phyloP scores from a whole-genome alignment of 192 early-diverging fungal genomes.

The Jimgerdemannia flammicorona region DNA sequence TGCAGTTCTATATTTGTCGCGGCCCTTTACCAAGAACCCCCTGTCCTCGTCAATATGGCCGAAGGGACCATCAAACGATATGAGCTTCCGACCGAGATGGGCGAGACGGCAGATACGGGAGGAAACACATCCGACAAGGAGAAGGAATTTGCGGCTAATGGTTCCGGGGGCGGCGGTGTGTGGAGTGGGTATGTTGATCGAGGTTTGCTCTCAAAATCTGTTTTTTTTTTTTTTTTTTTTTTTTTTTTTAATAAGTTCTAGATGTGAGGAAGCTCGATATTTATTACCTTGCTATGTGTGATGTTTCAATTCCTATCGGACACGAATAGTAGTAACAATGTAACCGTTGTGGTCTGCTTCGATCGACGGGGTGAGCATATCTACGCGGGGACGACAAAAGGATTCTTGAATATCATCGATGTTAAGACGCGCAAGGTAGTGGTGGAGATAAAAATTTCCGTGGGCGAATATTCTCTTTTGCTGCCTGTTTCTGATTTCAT shows the following conservation, averaged over 20 bases:
- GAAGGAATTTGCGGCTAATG: too few relatives aligned
- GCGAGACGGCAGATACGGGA: not conserved
- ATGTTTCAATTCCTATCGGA: too few relatives aligned
- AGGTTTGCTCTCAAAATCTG: not conserved
- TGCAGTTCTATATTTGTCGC: slow-evolving; percentile 45
- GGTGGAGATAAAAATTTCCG: slow-evolving; percentile 3
- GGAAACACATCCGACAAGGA: not conserved
- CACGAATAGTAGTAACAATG: not conserved
- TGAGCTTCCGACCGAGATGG: slow-evolving; percentile 17
- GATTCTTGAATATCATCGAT: slow-evolving; percentile 59
- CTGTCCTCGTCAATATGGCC: slow-evolving; percentile 42
- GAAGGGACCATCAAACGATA: slow-evolving; percentile 15
- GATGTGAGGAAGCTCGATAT: too few relatives aligned
- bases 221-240: too few relatives aligned
- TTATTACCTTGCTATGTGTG: too few relatives aligned
- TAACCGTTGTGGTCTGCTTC: not conserved
- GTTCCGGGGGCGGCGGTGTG: not conserved
- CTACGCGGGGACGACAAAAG: slow-evolving; percentile 66
- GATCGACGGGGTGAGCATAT: slow-evolving; percentile 41
- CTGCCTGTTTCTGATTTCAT: too few relatives aligned
- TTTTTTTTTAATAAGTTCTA: too few relatives aligned
- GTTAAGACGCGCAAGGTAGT: slow-evolving; percentile 45
- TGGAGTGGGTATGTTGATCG: not conserved
- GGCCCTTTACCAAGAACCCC: slow-evolving; percentile 42
- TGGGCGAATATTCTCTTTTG: not conserved